phyloP scores from a whole-genome alignment of 768 basidiomycete species.

The Hygrocybe punicea region DNA sequence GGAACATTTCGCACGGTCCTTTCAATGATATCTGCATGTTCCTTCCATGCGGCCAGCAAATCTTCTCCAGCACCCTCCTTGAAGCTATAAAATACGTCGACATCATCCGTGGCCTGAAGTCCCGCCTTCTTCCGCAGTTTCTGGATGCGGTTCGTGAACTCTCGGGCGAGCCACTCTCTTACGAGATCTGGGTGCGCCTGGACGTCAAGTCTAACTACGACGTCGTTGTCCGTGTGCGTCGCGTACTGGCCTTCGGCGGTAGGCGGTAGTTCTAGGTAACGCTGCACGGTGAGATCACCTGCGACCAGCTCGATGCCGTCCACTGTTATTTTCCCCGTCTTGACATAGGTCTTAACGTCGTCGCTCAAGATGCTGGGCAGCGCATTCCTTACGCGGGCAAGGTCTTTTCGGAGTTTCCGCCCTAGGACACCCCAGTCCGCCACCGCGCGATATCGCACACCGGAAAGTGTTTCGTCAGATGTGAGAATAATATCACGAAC shows the following conservation, averaged over 20 bases:
- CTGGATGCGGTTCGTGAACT: constrained; percentile 90
- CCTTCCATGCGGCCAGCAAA: constrained; percentile 57
- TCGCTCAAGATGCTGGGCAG: constrained; percentile 80
- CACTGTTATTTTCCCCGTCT: constrained; percentile 73
- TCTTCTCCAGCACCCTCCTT: constrained; percentile 65
- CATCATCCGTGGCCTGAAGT: constrained; percentile 90
- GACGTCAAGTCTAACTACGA: constrained; percentile 89
- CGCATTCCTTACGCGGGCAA: constrained; percentile 83
- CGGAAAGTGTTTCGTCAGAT: constrained; percentile 79
- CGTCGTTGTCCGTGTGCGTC: constrained; percentile 90
- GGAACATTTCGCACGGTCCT: constrained; percentile 76
- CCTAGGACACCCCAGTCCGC: constrained; percentile 97
- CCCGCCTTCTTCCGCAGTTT: constrained; percentile 94
- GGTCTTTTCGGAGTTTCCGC: constrained; percentile 87
- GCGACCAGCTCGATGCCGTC: constrained; percentile 85
- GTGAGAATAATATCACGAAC: constrained; percentile 87
- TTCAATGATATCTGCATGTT: constrained; percentile 65
- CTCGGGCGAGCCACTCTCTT: constrained; percentile 84
- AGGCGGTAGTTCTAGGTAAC: constrained; percentile 80
- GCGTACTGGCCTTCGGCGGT: constrained; percentile 60
- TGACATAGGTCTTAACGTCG: constrained; percentile 71
- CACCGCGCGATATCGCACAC: constrained; percentile 84
- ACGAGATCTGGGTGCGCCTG: constrained; percentile 82
- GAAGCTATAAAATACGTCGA: constrained; percentile 82
- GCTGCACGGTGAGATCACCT: constrained; percentile 89